phyloP scores from a whole-genome alignment of 345 rosid genomes.

The Populus simonii region DNA sequence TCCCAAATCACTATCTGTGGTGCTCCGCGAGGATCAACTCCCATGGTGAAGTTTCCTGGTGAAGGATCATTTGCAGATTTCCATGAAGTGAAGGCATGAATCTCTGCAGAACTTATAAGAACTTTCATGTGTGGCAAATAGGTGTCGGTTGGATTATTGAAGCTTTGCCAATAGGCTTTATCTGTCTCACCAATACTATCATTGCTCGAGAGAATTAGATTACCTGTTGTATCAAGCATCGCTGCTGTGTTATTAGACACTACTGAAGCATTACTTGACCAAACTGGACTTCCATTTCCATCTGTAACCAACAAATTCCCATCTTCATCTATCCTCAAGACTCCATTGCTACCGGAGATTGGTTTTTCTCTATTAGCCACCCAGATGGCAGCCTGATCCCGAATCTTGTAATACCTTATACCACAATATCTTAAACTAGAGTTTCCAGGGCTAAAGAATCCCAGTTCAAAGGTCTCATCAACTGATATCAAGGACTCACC shows the following conservation, averaged over 20 bases:
- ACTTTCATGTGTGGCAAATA: conserved; percentile 28
- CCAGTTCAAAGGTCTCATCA: conserved; percentile 41
- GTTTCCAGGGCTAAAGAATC: conserved; percentile 53
- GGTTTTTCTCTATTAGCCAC: conserved; percentile 66
- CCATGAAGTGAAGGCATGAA: conserved; percentile 18
- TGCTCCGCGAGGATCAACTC: conserved; percentile 55
- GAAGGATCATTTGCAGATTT: conserved; percentile 26
- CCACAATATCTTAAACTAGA: conserved; percentile 54
- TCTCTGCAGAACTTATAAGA: neutral
- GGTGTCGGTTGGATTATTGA: conserved; percentile 23
- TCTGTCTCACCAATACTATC: neutral
- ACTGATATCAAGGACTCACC: conserved; percentile 44
- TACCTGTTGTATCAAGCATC: neutral
- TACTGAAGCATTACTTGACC: conserved; percentile 44
- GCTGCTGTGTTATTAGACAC: neutral
- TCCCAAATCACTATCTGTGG: conserved; percentile 86
- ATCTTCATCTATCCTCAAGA: conserved; percentile 37
- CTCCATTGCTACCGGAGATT: conserved; percentile 39
- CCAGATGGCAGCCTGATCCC: conserved; percentile 45
- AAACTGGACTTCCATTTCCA: conserved; percentile 34
- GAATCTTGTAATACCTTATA: conserved; percentile 51
- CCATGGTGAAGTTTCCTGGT: conserved; percentile 33
- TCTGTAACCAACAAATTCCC: conserved; percentile 53
- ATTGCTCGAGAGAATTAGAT: conserved; percentile 7
- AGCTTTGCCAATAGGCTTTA: conserved; percentile 17